Evolutionary conservation across 2,329 filamentous ascomycete species (phyloP).

Genomic region (Chaetomium sp.): DNA sequence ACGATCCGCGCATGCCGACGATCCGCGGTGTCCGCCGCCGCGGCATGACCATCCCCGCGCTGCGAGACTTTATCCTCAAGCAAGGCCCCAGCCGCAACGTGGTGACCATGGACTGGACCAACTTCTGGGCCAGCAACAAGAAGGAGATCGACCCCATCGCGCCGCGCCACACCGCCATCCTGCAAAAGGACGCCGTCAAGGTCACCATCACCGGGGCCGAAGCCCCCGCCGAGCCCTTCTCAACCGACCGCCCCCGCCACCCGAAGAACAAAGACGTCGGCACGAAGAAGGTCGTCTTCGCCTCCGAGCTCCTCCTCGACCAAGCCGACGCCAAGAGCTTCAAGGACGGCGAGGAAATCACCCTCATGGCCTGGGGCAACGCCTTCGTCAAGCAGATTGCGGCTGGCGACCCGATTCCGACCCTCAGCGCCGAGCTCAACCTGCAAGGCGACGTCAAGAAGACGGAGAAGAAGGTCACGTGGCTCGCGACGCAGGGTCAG

Average conservation of each 20-base stretch:
- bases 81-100: constrained; percentile 81
- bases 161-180: constrained; percentile 66
- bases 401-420: constrained; percentile 52
- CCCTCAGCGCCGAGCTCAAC: constrained; percentile 77
- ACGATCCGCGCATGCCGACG: constrained; percentile 81
- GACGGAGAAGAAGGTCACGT: constrained; percentile 94
- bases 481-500: constrained; percentile 72
- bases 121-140: constrained; percentile 69
- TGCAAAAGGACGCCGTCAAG: constrained; percentile 63
- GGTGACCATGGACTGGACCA: constrained; percentile 76
- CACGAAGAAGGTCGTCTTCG: constrained; percentile 77
- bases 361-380: constrained; percentile 95
- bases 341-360: constrained; percentile 82
- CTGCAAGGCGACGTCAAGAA: constrained; percentile 89
- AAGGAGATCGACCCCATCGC: constrained; percentile 74
- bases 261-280: constrained; percentile 83
- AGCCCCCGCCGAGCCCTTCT: constrained; percentile 54
- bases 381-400: constrained; percentile 66
- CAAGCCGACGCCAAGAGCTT: constrained; percentile 81
- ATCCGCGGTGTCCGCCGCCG: constrained; percentile 71
- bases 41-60: constrained; percentile 70
- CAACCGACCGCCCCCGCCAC: constrained; percentile 77
- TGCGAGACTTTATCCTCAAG: constrained; percentile 78
- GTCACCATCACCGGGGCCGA: constrained; percentile 63
- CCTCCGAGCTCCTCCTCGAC: constrained; percentile 69